Conservation (phyloP, 1,284 basidiomycete species). For the Cryptococcus sp. region DNA sequence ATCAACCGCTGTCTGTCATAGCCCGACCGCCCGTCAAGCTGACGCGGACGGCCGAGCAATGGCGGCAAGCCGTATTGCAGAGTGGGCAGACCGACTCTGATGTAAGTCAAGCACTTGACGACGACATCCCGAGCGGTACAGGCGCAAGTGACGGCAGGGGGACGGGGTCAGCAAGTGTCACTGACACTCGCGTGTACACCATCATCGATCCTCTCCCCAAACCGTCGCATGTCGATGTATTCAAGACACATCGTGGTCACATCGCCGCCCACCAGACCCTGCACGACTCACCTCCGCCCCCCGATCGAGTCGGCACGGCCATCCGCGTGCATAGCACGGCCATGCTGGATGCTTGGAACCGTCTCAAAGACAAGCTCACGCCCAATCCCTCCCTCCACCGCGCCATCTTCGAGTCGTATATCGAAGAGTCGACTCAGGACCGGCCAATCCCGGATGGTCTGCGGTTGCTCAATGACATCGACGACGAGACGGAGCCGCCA, state of each 20-base stretch:
- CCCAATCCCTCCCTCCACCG: constrained; percentile 37
- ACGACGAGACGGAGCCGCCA: constrained; percentile 60
- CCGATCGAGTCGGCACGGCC: constrained; percentile 20
- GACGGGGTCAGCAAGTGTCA: no score
- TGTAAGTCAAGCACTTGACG: no score
- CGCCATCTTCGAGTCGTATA: constrained; percentile 58
- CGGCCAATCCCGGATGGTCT: constrained; percentile 67
- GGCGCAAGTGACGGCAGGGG: not conserved
- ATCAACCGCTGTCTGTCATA: no score
- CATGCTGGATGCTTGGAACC: constrained; percentile 27
- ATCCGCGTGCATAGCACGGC: constrained; percentile 19
- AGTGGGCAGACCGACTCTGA: no score
- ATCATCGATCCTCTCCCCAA: no score
- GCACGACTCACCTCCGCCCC: constrained; percentile 22
- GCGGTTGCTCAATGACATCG: constrained; percentile 62
- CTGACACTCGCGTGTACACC: no score
- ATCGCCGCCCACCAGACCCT: not conserved
- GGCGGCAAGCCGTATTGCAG: no score
- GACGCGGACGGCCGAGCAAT: no score
- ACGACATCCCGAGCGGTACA: not conserved
- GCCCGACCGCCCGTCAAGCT: no score
- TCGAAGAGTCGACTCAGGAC: constrained; percentile 59
- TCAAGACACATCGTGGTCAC: no score
- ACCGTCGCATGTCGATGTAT: no score
- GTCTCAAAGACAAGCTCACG: constrained; percentile 7